Evolutionary conservation across 192 early-diverging fungal species (phyloP).

Genomic region (Coemansia sp.): DNA sequence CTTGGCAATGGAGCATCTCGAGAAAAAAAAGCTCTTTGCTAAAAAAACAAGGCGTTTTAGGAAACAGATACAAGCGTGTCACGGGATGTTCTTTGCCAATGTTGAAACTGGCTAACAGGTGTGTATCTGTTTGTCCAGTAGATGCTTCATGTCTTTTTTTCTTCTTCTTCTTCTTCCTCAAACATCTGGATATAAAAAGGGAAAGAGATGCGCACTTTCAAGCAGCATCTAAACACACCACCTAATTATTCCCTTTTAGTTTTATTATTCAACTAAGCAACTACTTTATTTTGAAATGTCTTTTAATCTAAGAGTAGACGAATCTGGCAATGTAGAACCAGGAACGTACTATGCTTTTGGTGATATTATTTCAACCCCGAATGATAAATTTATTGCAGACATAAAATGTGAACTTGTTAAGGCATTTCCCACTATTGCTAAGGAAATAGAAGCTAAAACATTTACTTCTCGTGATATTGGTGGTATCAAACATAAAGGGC

Average conservation of each 20-base stretch:
- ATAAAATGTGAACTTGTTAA: background rate
- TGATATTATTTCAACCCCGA: background rate
- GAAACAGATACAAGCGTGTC: background rate
- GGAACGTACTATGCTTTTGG: background rate
- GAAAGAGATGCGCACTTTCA: background rate
- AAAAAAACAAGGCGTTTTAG: background rate
- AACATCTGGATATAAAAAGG: background rate
- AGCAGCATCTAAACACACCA: background rate
- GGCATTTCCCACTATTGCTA: background rate
- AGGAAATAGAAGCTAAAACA: background rate
- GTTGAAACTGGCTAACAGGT: background rate
- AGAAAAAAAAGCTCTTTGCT: too few species aligned
- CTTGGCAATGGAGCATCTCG: too few species aligned
- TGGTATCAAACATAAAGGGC: background rate
- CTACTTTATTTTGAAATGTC: background rate
- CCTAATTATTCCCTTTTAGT: background rate
- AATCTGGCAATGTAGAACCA: background rate
- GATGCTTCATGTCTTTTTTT: background rate
- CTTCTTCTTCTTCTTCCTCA: background rate
- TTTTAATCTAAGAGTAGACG: background rate
- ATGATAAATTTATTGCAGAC: background rate
- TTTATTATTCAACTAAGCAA: background rate
- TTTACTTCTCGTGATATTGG: background rate
- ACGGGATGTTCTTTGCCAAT: background rate
- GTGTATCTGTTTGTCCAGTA: background rate